Percentiles rank a stretch among this genome's conserved stretches.
These are phyloP conservation scores for Metschnikowia drakensbergensis DNA, from an alignment of 805 yeast genomes.

Conservation along the genomic window DNA sequence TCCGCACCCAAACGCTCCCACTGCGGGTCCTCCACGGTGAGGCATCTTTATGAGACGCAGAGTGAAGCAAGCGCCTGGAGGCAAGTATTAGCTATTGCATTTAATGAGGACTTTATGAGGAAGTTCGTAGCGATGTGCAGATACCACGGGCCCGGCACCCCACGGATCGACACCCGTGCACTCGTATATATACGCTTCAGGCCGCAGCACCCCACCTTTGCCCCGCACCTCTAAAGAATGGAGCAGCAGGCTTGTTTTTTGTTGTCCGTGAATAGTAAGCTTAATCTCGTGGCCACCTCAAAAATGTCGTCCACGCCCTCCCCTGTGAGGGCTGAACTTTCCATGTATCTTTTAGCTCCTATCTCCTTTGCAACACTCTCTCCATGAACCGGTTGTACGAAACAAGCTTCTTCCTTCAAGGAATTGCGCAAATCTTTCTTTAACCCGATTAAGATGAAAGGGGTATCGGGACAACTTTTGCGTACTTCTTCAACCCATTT, in stretches of 20 bases:
- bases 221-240: constrained; percentile 20
- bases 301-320: constrained; percentile 94
- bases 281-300: constrained; percentile 84
- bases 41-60: neutral
- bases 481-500: constrained; percentile 88
- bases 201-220: constrained; percentile 3
- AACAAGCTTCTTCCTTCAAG: constrained; percentile 35
- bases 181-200: neutral
- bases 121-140: no score
- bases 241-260: constrained; percentile 32
- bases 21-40: neutral
- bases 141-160: neutral
- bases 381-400: constrained; percentile 57
- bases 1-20: constrained; percentile 1
- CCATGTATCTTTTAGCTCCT: constrained; percentile 80
- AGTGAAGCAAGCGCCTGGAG: neutral
- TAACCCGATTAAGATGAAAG: constrained; percentile 75
- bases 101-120: neutral
- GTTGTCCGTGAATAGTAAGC: constrained; percentile 46
- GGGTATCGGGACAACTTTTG: constrained; percentile 76
- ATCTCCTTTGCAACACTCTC: constrained; percentile 69
- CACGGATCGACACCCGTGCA: neutral
- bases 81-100: neutral
- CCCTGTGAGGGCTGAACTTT: constrained; percentile 89
- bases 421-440: constrained; percentile 71